Percentiles rank a stretch among this genome's conserved stretches.
phyloP scores from a whole-genome alignment of 2,329 filamentous ascomycete genomes.

The Teratosphaeria pseudoeucalypti region DNA sequence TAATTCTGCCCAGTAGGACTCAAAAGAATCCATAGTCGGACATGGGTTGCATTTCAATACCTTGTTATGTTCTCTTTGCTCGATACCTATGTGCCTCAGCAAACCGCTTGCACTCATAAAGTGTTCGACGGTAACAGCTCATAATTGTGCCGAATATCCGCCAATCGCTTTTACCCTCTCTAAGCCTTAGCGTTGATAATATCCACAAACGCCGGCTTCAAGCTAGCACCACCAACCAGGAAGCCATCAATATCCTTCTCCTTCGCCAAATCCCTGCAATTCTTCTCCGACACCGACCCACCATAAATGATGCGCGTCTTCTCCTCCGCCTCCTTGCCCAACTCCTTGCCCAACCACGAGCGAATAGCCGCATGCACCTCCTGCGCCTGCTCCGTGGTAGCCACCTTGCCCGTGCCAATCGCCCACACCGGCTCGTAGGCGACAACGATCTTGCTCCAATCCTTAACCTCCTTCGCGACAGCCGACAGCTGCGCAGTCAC shows the following conservation, averaged over 20 bases:
- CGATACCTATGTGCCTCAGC: not conserved
- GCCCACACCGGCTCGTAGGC: conserved; percentile 99
- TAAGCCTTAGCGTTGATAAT: conserved; percentile 53
- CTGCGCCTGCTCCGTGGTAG: conserved; percentile 80
- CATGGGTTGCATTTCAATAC: not conserved
- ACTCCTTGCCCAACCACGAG: conserved; percentile 65
- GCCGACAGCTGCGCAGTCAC: conserved; percentile 78
- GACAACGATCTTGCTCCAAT: conserved; percentile 92
- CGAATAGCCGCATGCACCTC: conserved; percentile 90
- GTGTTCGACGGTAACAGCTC: not conserved
- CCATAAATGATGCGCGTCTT: conserved; percentile 93
- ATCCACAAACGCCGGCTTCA: conserved; percentile 84
- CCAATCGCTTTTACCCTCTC: not conserved
- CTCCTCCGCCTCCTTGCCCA: conserved; percentile 69
- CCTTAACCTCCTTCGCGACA: conserved; percentile 64
- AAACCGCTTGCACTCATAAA: not conserved
- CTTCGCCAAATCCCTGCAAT: conserved; percentile 85
- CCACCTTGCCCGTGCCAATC: conserved; percentile 86
- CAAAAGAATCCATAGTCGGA: not conserved
- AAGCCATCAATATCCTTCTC: conserved; percentile 95
- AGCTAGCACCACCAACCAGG: conserved; percentile 87
- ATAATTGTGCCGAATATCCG: not conserved
- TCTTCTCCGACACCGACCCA: conserved; percentile 95
- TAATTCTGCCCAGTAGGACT: not conserved
- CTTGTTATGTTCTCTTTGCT: not conserved